These are phyloP conservation scores for Eremochloa ophiuroides DNA, from an alignment of 176 grass and related monocot genomes.

Conservation along the genomic window DNA sequence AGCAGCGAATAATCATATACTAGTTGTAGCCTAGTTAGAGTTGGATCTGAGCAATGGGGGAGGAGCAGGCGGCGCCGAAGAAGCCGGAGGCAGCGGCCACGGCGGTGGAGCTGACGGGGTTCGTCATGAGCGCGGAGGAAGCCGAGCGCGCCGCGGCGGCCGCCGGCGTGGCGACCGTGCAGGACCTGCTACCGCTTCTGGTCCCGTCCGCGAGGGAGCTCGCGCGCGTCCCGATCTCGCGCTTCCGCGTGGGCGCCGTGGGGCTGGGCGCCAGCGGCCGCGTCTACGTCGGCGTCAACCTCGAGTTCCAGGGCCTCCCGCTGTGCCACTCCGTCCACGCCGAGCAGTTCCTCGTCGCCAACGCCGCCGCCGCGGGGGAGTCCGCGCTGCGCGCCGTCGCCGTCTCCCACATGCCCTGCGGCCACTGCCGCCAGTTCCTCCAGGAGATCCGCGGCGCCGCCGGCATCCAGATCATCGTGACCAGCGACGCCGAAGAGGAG, in stretches of 20 bases:
- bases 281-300: constrained; percentile 81
- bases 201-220: constrained; percentile 59
- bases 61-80: constrained; percentile 29
- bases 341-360: constrained; percentile 83
- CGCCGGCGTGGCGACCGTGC: constrained; percentile 41
- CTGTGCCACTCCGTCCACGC: constrained; percentile 75
- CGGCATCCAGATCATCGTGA: constrained; percentile 75
- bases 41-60: constrained; percentile 58
- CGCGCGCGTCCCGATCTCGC: constrained; percentile 61
- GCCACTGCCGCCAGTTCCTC: constrained; percentile 96
- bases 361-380: constrained; percentile 79
- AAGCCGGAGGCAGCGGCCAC: constrained; percentile 19
- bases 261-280: constrained; percentile 75
- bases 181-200: constrained; percentile 75
- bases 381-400: constrained; percentile 62
- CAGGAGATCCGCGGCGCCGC: constrained; percentile 82
- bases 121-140: constrained; percentile 71
- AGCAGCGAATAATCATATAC: not conserved
- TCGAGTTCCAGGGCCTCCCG: constrained; percentile 72
- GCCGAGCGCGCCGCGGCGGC: constrained; percentile 46
- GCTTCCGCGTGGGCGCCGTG: constrained; percentile 76
- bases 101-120: constrained; percentile 46
- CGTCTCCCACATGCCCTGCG: constrained; percentile 88
- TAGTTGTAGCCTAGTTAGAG: not conserved
- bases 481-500: constrained; percentile 40